Evolutionary conservation across 495 filamentous ascomycete species (phyloP), one percentile per base, ranked within the genome.

Genomic region (Neurospora sp.): DNA sequence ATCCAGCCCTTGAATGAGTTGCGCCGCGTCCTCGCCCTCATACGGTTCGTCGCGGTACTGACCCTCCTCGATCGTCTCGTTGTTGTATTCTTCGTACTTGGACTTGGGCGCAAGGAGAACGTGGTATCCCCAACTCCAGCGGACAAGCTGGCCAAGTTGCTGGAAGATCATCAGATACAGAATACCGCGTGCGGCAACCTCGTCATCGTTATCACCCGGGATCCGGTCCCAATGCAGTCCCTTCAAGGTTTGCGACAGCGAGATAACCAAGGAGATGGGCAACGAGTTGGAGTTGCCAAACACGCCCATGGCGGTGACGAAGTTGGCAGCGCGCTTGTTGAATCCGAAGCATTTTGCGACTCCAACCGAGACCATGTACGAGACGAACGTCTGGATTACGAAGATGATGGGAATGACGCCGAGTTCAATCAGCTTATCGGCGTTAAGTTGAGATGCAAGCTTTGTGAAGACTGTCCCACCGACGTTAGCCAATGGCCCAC

Each of bases 281-380:
- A 99, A 90, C 18, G 96, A 98, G 82, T 98, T 99, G 41, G 95
- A 98, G 80, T 99, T 99, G 73, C 95, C 96, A 79, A 99, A 99
- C 44, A 99, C 96, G 69, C 90, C 93, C 96, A 98, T 99, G 46
- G 96, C 96, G 69, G 93, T 91, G 66, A 99, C 92, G 78, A 98
- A 99, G 80, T 98, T 98, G 61, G 90, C 87, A 53, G 92, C 90
- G 72, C 94, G 87, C 79, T 93, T 95, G 77, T 89, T 88, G 82
- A 99, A 93, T 4, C 92, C 85, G 77, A 92, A 96, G 70, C 89
- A 84, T 83, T 87, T 90, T 14, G 92, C 86, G 39, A 98, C 87
- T 5, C 83, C 74, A 10, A 88, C 82, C 3, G 95, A 89, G 74
- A 93, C 92, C 5, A 88, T 41, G 80, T 93, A 98, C 16, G 94